phyloP scores from a whole-genome alignment of 2,329 filamentous ascomycete genomes.

The Emydomyces testavorans region DNA sequence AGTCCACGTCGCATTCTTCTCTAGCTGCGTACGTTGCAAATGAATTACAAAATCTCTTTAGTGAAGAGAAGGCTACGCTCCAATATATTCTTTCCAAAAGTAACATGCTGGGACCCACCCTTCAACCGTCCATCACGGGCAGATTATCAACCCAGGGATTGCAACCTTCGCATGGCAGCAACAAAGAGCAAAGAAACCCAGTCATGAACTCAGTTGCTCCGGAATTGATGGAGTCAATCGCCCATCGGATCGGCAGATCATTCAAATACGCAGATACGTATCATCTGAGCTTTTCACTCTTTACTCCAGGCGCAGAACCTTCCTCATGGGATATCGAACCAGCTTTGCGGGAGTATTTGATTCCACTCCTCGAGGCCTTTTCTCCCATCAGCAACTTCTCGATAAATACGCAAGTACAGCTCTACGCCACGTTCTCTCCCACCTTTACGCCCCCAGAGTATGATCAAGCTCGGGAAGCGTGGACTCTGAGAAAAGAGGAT shows the following conservation, averaged over 20 bases:
- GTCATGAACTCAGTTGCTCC: constrained; percentile 33
- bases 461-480: constrained; percentile 45
- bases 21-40: constrained; percentile 68
- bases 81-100: constrained; percentile 57
- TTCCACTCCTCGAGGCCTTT: constrained; percentile 67
- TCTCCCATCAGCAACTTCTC: constrained; percentile 86
- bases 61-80: constrained; percentile 79
- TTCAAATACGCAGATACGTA: constrained; percentile 90
- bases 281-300: constrained; percentile 89
- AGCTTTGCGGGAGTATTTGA: constrained; percentile 68
- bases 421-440: constrained; percentile 64
- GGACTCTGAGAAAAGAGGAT: constrained; percentile 68
- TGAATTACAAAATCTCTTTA: constrained; percentile 65
- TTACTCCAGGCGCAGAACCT: constrained; percentile 65
- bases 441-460: constrained; percentile 49
- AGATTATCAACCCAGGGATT: constrained; percentile 20
- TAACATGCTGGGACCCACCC: constrained; percentile 20
- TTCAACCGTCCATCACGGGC: constrained; percentile 40
- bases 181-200: constrained; percentile 23
- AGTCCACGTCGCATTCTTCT: constrained; percentile 57
- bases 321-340: constrained; percentile 85
- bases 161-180: constrained; percentile 22
- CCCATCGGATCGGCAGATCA: constrained; percentile 63
- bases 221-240: constrained; percentile 47
- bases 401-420: constrained; percentile 88